Conservation (phyloP, 192 early-diverging fungal genomes). For the Lunasporangiospora selenospora region DNA sequence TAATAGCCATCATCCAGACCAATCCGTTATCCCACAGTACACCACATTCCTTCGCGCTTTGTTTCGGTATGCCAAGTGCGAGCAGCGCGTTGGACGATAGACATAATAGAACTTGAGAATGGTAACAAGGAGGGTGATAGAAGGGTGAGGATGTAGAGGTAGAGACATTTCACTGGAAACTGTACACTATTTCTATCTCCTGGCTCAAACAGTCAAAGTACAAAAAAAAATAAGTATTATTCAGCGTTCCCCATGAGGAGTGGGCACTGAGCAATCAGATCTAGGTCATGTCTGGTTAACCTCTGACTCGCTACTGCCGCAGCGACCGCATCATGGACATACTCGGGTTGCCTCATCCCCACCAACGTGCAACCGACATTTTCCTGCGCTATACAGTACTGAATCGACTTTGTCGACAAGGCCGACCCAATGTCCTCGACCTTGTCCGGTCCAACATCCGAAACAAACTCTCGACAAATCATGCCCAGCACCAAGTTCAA, state of each 20-base stretch:
- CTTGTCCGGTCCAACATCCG: slow-evolving; percentile 21
- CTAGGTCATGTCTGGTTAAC: slow-evolving; percentile 36
- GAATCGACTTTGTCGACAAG: slow-evolving; percentile 58
- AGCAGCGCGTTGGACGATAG: slow-evolving; percentile 53
- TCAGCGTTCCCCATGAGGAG: slow-evolving; percentile 12
- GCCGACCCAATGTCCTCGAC: slow-evolving; percentile 51
- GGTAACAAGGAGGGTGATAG: too few species aligned
- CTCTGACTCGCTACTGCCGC: slow-evolving; percentile 42
- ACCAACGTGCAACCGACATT: slow-evolving; percentile 63
- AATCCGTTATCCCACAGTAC: slow-evolving; percentile 41
- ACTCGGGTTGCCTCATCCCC: slow-evolving; percentile 64
- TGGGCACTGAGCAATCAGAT: slow-evolving; percentile 49
- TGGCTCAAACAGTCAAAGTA: too few species aligned
- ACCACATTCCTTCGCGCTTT: slow-evolving; percentile 44
- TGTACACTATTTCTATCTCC: too few species aligned
- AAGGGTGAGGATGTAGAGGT: too few species aligned
- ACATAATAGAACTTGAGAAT: too few species aligned
- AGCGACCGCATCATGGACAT: slow-evolving; percentile 63
- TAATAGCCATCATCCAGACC: slow-evolving; percentile 43
- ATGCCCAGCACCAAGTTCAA: slow-evolving; percentile 55
- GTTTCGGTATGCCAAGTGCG: slow-evolving; percentile 47
- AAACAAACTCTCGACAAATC: slow-evolving; percentile 45
- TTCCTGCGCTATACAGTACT: slow-evolving; percentile 52
- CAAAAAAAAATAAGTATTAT: too few species aligned
- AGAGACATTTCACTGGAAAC: too few species aligned